phyloP scores from a whole-genome alignment of 78 protist genomes.

The Protostelium mycophagum region DNA sequence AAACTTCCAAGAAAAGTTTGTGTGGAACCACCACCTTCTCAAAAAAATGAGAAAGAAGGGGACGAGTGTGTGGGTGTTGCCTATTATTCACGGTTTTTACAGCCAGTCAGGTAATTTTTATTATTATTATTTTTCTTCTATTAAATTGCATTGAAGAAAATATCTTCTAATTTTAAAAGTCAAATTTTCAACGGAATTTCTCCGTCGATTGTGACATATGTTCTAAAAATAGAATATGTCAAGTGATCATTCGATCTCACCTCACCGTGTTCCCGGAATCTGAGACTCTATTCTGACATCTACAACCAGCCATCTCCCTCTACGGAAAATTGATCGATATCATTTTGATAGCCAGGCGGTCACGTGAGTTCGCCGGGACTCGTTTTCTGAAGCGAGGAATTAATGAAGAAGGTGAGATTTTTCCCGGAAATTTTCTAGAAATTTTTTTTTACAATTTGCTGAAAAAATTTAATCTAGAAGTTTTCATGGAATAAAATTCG shows the following conservation, averaged over 20 bases:
- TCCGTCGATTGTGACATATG: too few relatives aligned
- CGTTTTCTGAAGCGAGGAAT: slow-evolving; percentile 95
- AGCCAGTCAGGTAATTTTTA: slow-evolving; percentile 30
- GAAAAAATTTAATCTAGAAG: too few relatives aligned
- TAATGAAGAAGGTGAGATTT: slow-evolving; percentile 58
- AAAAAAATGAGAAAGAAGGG: not conserved
- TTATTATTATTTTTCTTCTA: too few relatives aligned
- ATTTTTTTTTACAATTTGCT: too few relatives aligned
- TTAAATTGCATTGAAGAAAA: too few relatives aligned
- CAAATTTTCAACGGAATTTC: too few relatives aligned
- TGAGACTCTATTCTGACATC: not conserved
- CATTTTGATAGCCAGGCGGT: slow-evolving; percentile 89
- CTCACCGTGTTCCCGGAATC: too few relatives aligned
- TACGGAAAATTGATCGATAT: slow-evolving; percentile 53
- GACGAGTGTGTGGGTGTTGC: slow-evolving; percentile 68
- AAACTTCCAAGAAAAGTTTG: slow-evolving; percentile 49
- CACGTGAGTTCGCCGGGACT: slow-evolving; percentile 94
- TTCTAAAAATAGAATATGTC: too few relatives aligned
- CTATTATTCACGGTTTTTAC: slow-evolving; percentile 85
- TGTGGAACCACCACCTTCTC: slow-evolving; percentile 86
- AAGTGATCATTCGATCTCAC: too few relatives aligned
- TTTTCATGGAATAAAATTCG: too few relatives aligned
- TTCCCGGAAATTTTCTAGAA: not conserved
- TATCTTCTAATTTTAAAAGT: too few relatives aligned
- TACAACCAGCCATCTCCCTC: not conserved